Conservation (phyloP, 2,329 filamentous ascomycete species). For the Ophiocordyceps camponoti-saundersi region DNA sequence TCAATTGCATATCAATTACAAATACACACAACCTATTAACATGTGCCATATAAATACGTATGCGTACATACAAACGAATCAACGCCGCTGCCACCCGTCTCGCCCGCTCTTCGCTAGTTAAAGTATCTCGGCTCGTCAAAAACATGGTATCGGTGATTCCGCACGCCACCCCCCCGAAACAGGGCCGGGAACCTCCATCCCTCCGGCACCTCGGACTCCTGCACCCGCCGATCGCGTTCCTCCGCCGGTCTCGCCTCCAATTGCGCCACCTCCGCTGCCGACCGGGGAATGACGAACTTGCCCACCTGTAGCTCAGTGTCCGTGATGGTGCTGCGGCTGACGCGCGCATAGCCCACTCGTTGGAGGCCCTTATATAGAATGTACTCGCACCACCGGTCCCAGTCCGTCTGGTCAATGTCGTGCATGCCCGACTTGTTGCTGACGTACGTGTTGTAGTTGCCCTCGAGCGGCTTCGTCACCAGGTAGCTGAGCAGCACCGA, state of each 20-base stretch:
- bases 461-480: conserved; percentile 75
- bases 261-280: conserved; percentile 35
- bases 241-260: conserved; percentile 27
- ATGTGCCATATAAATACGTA: too few species aligned
- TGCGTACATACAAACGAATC: too few species aligned
- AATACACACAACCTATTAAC: too few species aligned
- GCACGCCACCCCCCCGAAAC: conserved; percentile 72
- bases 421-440: conserved; percentile 77
- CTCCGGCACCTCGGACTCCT: conserved; percentile 57
- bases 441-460: conserved; percentile 95
- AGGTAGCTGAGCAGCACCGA: conserved; percentile 80
- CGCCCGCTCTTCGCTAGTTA: conserved; percentile 10
- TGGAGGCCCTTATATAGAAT: conserved; percentile 85
- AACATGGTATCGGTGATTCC: conserved; percentile 86
- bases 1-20: too few species aligned
- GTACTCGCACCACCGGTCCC: conserved; percentile 98
- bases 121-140: conserved; percentile 81
- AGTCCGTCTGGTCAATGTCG: conserved; percentile 82
- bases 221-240: conserved; percentile 38
- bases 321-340: conserved; percentile 81
- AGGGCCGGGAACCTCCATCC: conserved; percentile 70
- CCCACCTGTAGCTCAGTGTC: conserved; percentile 95
- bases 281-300: conserved; percentile 70
- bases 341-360: conserved; percentile 74
- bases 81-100: too few species aligned